Evolutionary conservation across 2,329 filamentous ascomycete genomes (phyloP).

Genomic region (Aspergillus hortae): DNA sequence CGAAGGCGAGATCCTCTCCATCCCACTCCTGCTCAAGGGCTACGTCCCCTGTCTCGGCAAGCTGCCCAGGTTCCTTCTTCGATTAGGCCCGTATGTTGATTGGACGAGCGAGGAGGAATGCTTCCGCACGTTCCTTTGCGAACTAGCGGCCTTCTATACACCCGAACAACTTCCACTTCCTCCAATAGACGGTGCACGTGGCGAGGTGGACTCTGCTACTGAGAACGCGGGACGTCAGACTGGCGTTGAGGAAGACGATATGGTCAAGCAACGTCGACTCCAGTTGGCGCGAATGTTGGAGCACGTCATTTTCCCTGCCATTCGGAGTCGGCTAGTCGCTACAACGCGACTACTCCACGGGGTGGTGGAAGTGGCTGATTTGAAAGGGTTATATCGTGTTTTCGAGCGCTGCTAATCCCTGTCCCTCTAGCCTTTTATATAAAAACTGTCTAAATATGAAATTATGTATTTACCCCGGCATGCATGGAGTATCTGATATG

Average conservation of each 20-base stretch:
- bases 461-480: too few relatives aligned
- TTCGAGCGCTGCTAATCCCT: conserved; percentile 79
- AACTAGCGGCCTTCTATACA: conserved; percentile 85
- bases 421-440: too few relatives aligned
- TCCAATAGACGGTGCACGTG: background rate
- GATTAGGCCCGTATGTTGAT: conserved; percentile 81
- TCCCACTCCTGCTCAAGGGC: conserved; percentile 83
- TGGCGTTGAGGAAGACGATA: conserved; percentile 44
- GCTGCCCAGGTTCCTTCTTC: conserved; percentile 80
- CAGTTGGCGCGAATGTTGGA: conserved; percentile 76
- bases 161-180: conserved; percentile 72
- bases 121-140: conserved; percentile 78
- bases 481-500: too few relatives aligned
- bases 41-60: conserved; percentile 85
- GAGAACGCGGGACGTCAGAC: conserved; percentile 3
- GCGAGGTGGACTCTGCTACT: background rate
- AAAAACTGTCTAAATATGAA: too few relatives aligned
- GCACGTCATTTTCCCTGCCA: conserved; percentile 83
- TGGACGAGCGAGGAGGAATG: conserved; percentile 84
- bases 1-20: conserved; percentile 69
- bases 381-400: conserved; percentile 89
- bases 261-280: conserved; percentile 52
- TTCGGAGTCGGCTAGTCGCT: conserved; percentile 76
- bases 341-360: conserved; percentile 73
- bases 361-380: conserved; percentile 81